These are phyloP conservation scores for Fraxinus excelsior DNA, from an alignment of 257 asterid genomes.

Conservation along the genomic window DNA sequence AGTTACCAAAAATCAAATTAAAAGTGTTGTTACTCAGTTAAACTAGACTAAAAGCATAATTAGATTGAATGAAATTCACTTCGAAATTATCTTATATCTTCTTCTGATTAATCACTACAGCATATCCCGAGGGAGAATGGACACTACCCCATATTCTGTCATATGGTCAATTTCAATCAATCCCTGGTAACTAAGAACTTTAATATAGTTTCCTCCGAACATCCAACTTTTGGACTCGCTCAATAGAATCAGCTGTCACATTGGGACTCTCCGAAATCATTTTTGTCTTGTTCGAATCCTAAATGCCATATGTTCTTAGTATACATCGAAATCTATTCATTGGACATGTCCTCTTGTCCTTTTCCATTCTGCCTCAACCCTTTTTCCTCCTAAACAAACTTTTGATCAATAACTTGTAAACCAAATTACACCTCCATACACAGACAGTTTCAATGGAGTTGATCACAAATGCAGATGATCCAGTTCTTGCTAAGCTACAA, in stretches of 20 bases:
- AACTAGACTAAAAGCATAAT: no score
- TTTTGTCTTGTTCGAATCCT: conserved; percentile 23
- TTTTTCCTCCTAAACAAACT: background rate
- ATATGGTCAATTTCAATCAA: no score
- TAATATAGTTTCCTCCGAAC: background rate
- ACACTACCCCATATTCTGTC: no score
- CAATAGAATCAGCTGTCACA: conserved; percentile 28
- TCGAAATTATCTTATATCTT: no score
- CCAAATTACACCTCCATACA: conserved; percentile 1
- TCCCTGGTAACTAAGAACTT: background rate
- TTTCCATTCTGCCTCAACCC: background rate
- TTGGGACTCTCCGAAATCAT: conserved; percentile 19
- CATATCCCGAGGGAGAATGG: background rate
- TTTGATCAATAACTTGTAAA: background rate
- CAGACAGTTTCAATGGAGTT: conserved; percentile 37
- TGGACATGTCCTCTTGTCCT: background rate
- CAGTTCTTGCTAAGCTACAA: conserved; percentile 35
- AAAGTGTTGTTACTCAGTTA: no score
- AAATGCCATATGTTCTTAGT: conserved; percentile 42
- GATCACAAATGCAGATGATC: conserved; percentile 39
- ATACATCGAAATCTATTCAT: conserved; percentile 27
- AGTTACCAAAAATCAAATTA: no score
- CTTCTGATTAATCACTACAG: background rate
- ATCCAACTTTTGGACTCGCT: conserved; percentile 17
- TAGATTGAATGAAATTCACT: no score